A percentile compares a stretch with the other conserved stretches of the same genome.
Evolutionary conservation across 2,329 filamentous ascomycete genomes (phyloP).

Genomic region (Fusarium udum): DNA sequence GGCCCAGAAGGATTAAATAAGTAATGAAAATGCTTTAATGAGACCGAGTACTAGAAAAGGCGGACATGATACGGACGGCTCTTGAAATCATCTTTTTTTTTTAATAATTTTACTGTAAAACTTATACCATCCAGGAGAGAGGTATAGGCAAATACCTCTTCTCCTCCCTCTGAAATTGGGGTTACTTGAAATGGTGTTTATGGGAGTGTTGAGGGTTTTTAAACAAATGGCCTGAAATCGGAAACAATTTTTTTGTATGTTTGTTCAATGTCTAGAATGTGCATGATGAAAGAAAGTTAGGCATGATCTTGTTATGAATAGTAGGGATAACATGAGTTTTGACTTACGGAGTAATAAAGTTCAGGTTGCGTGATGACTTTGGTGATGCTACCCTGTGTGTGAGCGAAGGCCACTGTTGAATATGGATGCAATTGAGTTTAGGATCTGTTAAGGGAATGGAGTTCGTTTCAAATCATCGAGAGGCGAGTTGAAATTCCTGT

Average conservation of each 20-base stretch:
- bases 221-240: conserved; percentile 28
- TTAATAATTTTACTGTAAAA: conserved; percentile 42
- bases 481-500: background rate
- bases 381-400: background rate
- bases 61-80: conserved; percentile 32
- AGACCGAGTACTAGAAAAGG: conserved; percentile 30
- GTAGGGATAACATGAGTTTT: conserved; percentile 26
- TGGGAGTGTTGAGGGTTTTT: conserved; percentile 36
- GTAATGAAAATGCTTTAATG: conserved; percentile 38
- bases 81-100: conserved; percentile 33
- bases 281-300: conserved; percentile 26
- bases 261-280: conserved; percentile 29
- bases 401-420: too few relatives aligned
- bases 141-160: conserved; percentile 23
- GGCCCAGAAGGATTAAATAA: conserved; percentile 30
- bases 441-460: accelerated
- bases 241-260: conserved; percentile 35
- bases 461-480: background rate
- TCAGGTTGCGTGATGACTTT: background rate
- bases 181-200: conserved; percentile 38
- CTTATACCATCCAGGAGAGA: conserved; percentile 39
- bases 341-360: background rate
- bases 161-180: conserved; percentile 12
- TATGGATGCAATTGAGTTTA: background rate
- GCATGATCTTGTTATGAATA: conserved; percentile 34